phyloP scores from a whole-genome alignment of 2,329 filamentous ascomycete species.

The Hypoxylon sp. region DNA sequence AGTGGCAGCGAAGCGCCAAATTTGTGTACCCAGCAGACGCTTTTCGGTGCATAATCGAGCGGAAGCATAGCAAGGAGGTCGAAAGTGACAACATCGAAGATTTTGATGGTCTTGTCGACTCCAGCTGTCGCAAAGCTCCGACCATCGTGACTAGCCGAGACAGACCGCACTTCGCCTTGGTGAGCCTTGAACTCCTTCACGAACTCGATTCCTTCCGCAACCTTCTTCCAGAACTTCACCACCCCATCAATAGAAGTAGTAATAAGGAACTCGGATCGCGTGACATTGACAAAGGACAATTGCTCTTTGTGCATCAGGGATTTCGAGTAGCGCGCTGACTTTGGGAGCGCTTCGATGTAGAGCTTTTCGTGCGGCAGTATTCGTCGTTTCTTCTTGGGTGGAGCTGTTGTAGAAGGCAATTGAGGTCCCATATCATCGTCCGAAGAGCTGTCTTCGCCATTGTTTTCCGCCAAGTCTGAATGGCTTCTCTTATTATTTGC shows the following conservation, averaged over 20 bases:
- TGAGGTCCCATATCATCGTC: constrained; percentile 92
- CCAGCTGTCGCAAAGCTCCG: constrained; percentile 94
- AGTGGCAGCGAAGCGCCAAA: constrained; percentile 89
- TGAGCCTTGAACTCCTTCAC: constrained; percentile 98
- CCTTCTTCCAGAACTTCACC: constrained; percentile 99
- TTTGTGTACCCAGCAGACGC: constrained; percentile 92
- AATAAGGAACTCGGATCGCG: constrained; percentile 95
- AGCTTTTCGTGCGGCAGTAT: constrained; percentile 95
- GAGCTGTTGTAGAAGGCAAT: constrained; percentile 79
- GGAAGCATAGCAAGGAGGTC: constrained; percentile 87
- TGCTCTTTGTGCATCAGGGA: constrained; percentile 99
- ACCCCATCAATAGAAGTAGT: constrained; percentile 95
- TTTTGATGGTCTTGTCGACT: constrained; percentile 82
- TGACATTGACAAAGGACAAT: constrained; percentile 87
- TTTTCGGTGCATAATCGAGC: constrained; percentile 81
- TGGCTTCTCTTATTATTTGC: constrained; percentile 53
- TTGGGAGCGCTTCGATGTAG: constrained; percentile 90
- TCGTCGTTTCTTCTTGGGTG: constrained; percentile 90
- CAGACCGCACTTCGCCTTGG: constrained; percentile 84
- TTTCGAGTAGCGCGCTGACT: constrained; percentile 86
- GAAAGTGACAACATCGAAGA: constrained; percentile 87
- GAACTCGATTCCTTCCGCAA: constrained; percentile 90
- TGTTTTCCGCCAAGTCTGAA: constrained; percentile 50
- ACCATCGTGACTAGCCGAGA: constrained; percentile 90
- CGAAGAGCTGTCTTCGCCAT: constrained; percentile 75